A percentile compares a stretch with the other conserved stretches of the same genome.
Conservation (phyloP, 768 basidiomycete genomes). For the Phanerodontia chrysosporium region DNA sequence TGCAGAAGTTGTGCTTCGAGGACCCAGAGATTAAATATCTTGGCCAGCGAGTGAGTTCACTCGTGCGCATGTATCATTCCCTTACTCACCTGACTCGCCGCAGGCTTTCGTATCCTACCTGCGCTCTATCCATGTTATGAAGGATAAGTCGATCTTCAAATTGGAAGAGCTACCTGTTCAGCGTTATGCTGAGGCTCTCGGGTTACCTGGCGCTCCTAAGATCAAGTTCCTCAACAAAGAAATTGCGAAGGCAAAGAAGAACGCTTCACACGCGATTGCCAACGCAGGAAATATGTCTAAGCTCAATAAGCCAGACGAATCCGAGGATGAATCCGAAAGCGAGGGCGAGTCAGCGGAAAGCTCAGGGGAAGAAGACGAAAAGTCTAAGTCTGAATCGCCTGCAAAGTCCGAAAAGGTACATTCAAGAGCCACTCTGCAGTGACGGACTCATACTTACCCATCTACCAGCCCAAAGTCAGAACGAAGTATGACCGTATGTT, state of each 20-base stretch:
- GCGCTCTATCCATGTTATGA: constrained; percentile 88
- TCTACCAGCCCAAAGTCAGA: constrained; percentile 44
- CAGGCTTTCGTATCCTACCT: constrained; percentile 96
- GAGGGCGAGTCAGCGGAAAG: constrained; percentile 19
- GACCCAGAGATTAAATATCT: constrained; percentile 97
- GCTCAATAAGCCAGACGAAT: constrained; percentile 12
- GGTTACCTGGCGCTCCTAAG: constrained; percentile 91
- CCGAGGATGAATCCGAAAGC: constrained; percentile 22
- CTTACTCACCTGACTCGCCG: not conserved
- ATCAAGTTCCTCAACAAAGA: constrained; percentile 81
- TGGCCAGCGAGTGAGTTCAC: constrained; percentile 72
- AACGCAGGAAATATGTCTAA: constrained; percentile 11
- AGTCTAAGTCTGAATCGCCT: not conserved
- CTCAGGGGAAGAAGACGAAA: constrained; percentile 29
- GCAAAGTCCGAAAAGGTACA: not conserved
- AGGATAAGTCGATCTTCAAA: constrained; percentile 91
- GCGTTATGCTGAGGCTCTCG: constrained; percentile 83
- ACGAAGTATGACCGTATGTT: constrained; percentile 99
- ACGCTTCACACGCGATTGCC: constrained; percentile 49
- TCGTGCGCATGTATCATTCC: no score
- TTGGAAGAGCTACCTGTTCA: constrained; percentile 77
- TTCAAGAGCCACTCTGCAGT: not conserved
- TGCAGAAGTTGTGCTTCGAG: constrained; percentile 91
- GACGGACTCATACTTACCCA: constrained; percentile 20
- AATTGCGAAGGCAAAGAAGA: constrained; percentile 72